Conservation (phyloP, 805 yeast genomes). For the Candida sonorensis region DNA sequence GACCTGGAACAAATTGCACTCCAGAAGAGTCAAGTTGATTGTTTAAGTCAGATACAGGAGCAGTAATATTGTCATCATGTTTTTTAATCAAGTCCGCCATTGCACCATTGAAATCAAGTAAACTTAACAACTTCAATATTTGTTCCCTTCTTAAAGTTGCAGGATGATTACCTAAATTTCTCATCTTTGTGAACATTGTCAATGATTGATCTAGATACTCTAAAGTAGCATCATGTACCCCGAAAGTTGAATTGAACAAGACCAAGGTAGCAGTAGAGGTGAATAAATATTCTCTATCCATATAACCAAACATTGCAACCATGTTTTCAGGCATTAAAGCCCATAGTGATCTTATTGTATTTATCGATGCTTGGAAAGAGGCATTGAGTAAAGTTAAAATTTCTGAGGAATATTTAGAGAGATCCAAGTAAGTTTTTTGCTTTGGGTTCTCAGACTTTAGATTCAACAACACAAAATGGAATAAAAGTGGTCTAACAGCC, state of each 20-base stretch:
- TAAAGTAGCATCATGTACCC: slow-evolving; percentile 69
- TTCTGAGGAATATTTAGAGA: slow-evolving; percentile 60
- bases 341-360: slow-evolving; percentile 69
- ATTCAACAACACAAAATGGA: slow-evolving; percentile 69
- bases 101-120: slow-evolving; percentile 62
- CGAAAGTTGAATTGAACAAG: slow-evolving; percentile 72
- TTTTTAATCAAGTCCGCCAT: slow-evolving; percentile 50
- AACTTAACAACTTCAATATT: slow-evolving; percentile 53
- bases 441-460: slow-evolving; percentile 32
- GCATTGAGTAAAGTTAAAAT: slow-evolving; percentile 66
- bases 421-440: slow-evolving; percentile 45
- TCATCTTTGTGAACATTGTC: slow-evolving; percentile 64
- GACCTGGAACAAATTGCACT: slow-evolving; percentile 4
- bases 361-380: slow-evolving; percentile 74
- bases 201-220: slow-evolving; percentile 70
- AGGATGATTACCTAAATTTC: slow-evolving; percentile 71
- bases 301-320: slow-evolving; percentile 83
- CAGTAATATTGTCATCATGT: slow-evolving; percentile 43
- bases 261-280: slow-evolving; percentile 71
- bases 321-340: slow-evolving; percentile 66
- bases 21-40: slow-evolving; percentile 9
- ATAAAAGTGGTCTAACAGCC: slow-evolving; percentile 70
- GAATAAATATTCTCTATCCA: slow-evolving; percentile 78
- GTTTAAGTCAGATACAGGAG: slow-evolving; percentile 21
- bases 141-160: slow-evolving; percentile 73